Evolutionary conservation across 2,329 filamentous ascomycete genomes (phyloP), one percentile per base, ranked within the genome.

Genomic region (Elsinoe fawcettii): DNA sequence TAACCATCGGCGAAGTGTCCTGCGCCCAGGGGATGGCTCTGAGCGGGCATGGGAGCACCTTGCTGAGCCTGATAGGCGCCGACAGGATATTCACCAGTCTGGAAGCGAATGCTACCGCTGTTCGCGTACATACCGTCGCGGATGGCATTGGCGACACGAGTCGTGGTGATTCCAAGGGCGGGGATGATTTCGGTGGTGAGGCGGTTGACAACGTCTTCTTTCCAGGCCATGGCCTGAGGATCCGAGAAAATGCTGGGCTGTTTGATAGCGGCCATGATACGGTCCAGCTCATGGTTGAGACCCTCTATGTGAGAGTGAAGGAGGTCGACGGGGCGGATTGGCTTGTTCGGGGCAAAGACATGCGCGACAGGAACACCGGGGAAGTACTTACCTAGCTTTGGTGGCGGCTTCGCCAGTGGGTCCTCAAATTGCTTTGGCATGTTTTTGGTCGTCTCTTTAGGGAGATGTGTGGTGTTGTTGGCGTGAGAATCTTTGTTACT

Each of bases 111-210:
- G 20, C 41, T 22, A 7, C 25, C 54, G 25, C 7, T 8, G 22
- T 56, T 56, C 14, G 39, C 43, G n/a, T 18, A 34, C 43, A 56
- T 34, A n/a, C 54, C 54, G 41, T 49, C 54, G 16, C 54, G 54
- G 8, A 56, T 27, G 7, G 41, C 54, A 16, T 36, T 36, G 18
- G 12, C 54, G 54, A 56, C 54, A 11, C 41, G 39, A 27, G 39
- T 25, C 27, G 54, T 56, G 23, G 54, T 46, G 39, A 49, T 27
- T 20, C 41, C 43, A 18, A 56, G 54, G 7, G n/a, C 25, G 22
- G 54, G 54, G n/a, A 56, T 46, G 23, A 56, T 47, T 23, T 56
- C 54, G 39, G 41, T 34, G 12, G 32, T 27, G 8, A 56, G 43
- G 18, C 54, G 54, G 30, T 47, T 56, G 39, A 56, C 16, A 18